These are phyloP conservation scores for Sphaerosporella brunnea DNA, from an alignment of 495 filamentous ascomycete species.

Conservation along the genomic window DNA sequence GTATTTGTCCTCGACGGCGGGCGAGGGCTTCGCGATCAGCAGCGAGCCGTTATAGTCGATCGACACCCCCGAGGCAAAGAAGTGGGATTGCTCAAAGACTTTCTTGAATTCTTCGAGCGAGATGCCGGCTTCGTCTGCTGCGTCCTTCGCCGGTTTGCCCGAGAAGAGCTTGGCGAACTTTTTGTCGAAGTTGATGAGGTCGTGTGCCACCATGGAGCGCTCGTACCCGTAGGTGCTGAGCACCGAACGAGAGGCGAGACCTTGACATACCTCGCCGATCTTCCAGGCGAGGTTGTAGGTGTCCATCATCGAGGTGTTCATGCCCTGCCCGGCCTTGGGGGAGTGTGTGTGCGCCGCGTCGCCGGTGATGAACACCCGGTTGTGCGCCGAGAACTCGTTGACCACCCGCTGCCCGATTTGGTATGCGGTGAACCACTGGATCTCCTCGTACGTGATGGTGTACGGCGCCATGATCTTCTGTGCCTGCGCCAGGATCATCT, in stretches of 20 bases:
- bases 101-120: conserved; percentile 20
- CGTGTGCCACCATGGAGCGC: conserved; percentile 49
- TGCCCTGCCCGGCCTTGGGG: conserved; percentile 70
- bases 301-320: conserved; percentile 74
- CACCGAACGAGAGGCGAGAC: conserved; percentile 38
- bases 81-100: conserved; percentile 31
- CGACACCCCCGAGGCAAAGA: conserved; percentile 33
- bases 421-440: conserved; percentile 53
- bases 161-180: conserved; percentile 32
- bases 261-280: conserved; percentile 49
- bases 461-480: conserved; percentile 51
- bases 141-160: background rate
- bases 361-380: conserved; percentile 59
- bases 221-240: conserved; percentile 58
- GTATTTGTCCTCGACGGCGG: background rate
- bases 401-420: conserved; percentile 60
- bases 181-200: conserved; percentile 55
- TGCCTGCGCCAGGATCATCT: conserved; percentile 49
- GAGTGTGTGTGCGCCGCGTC: conserved; percentile 72
- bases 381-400: conserved; percentile 45
- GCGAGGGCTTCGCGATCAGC: conserved; percentile 24
- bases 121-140: conserved; percentile 4
- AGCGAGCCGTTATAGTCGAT: conserved; percentile 33
- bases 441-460: conserved; percentile 47
- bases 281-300: conserved; percentile 76